A percentile compares a stretch with the other conserved stretches of the same genome.
Evolutionary conservation across 331 rosid species (phyloP).

Genomic region (Erythrophleum ivorense): DNA sequence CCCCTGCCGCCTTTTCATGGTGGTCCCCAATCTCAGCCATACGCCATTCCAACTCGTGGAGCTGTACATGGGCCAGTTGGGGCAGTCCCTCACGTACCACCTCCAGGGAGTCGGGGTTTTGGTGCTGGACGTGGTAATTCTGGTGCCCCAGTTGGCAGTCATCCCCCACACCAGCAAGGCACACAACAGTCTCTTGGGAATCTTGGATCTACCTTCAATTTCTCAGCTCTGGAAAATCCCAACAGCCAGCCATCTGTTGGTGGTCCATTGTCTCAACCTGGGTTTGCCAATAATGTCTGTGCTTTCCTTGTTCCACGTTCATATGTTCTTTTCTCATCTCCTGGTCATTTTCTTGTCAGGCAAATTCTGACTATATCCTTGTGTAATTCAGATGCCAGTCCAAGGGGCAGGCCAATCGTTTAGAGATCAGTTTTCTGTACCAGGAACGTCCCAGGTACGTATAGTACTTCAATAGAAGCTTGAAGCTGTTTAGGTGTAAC

Average conservation of each 20-base stretch:
- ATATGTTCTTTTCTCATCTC: constrained; percentile 22
- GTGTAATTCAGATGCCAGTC: constrained; percentile 72
- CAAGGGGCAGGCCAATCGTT: constrained; percentile 85
- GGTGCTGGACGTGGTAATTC: constrained; percentile 93
- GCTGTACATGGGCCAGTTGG: constrained; percentile 98
- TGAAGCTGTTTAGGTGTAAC: constrained; percentile 2
- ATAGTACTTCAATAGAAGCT: constrained; percentile 1
- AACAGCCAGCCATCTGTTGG: constrained; percentile 97
- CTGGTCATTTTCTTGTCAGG: neutral
- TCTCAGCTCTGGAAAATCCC: constrained; percentile 85
- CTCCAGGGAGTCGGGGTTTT: constrained; percentile 92
- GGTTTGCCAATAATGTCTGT: constrained; percentile 89
- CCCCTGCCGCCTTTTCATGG: constrained; percentile 86
- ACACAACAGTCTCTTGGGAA: constrained; percentile 79
- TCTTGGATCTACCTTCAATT: constrained; percentile 80
- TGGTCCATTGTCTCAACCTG: constrained; percentile 96
- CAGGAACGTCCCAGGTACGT: constrained; percentile 93
- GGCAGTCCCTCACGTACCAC: constrained; percentile 98
- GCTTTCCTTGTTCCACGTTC: neutral
- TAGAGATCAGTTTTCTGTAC: constrained; percentile 93
- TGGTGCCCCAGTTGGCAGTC: constrained; percentile 85
- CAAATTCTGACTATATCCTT: constrained; percentile 35
- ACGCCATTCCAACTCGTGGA: constrained; percentile 98
- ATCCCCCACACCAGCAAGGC: constrained; percentile 91
- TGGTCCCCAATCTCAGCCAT: constrained; percentile 95